Base-by-base conservation (phyloP, 306 rosid species). In the Lathyrus tuberosus region DNA sequence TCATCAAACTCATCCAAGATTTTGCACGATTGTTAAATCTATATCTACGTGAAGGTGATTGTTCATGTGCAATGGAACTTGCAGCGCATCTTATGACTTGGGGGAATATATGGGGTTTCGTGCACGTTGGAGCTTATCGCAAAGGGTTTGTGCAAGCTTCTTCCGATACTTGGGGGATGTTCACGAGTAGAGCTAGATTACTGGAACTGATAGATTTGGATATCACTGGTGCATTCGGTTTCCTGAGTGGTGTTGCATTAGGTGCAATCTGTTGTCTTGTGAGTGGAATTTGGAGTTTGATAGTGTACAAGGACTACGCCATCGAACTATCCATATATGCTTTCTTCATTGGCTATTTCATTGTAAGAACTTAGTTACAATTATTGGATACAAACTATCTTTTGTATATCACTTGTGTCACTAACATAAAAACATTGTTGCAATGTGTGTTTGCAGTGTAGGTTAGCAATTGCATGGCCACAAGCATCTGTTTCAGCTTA, bases 91-190 rank as follows among this genome's bases (percentile, higher is more conserved):
- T 89, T 57, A 80, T 86, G 24, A 38, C 22, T 4, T 67, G 68
- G 8, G 92, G 95, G 58, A 89, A 87, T 33, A 59, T 91, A 30
- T 92, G 98, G 98, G 96, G 91, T 20, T 92, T 89, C 24, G 98
- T 92, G 47, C 83, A 84, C 5, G 84, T 87, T 8, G 92, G 95
- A 10, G 88, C 54, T 38, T 77, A 78, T 67, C 79, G 83, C 74
- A 87, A 87, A 77, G 92, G 89, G 8, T 74, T 92, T 79, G 78
- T 84, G 77, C 83, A 80, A 41, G 95, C 96, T 54, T 87, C 95
- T 13, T 33, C 42, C 16, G 92, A 89, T 79, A 76, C 80, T 10
- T 87, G 92, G 95, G 88, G 62, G 43, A 69, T 81, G 75, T 86
- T 92, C 80, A 43, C 9, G 40, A 35, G 40, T 35, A 75, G 76